Percentiles rank a stretch among this genome's conserved stretches.
These are phyloP conservation scores for Erysimum cheiranthoides DNA, from an alignment of 345 rosid genomes.

Conservation along the genomic window DNA sequence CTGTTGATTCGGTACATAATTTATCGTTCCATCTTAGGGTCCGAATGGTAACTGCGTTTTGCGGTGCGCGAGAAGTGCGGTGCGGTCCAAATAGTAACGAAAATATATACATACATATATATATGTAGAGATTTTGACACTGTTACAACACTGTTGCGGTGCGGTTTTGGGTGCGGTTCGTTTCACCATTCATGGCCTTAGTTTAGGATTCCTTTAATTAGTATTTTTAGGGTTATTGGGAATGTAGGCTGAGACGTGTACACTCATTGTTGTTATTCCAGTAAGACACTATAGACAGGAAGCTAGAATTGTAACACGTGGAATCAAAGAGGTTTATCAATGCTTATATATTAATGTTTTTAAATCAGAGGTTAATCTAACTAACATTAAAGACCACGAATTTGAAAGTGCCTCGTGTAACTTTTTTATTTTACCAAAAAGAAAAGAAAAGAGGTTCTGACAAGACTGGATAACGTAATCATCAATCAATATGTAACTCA, in stretches of 20 bases:
- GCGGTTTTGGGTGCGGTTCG: too few relatives aligned
- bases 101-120: too few relatives aligned
- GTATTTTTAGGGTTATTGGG: not conserved
- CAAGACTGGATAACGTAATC: conserved; percentile 16
- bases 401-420: conserved; percentile 4
- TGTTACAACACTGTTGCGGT: too few relatives aligned
- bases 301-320: conserved; percentile 1
- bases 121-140: too few relatives aligned
- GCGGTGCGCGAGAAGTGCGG: too few relatives aligned
- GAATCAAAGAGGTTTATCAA: too few relatives aligned
- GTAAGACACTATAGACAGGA: not conserved
- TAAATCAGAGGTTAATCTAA: not conserved
- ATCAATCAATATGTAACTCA: not conserved
- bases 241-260: not conserved
- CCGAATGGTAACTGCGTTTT: too few relatives aligned
- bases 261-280: not conserved
- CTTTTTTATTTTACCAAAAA: not conserved
- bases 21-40: not conserved
- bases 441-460: not conserved
- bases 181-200: too few relatives aligned
- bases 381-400: too few relatives aligned
- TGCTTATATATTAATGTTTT: not conserved
- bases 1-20: too few relatives aligned
- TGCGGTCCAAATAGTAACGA: too few relatives aligned
- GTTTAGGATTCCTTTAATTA: not conserved